Conservation (phyloP, 2,329 filamentous ascomycete species). For the Penicillium vulpinum region DNA sequence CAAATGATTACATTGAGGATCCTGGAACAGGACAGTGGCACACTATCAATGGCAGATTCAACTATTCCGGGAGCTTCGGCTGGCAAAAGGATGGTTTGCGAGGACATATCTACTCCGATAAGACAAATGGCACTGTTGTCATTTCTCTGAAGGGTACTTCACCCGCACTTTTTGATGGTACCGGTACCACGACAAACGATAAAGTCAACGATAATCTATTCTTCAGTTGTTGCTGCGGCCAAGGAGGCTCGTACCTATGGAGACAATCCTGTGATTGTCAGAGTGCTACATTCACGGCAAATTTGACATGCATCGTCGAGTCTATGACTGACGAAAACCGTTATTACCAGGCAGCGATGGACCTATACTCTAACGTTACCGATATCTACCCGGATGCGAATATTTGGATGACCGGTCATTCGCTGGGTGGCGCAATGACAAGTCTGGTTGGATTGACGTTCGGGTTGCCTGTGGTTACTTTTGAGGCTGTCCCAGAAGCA, state of each 20-base stretch:
- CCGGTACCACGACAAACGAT: conserved; percentile 94
- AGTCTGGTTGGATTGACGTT: conserved; percentile 90
- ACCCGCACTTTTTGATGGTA: conserved; percentile 90
- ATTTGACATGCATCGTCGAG: conserved; percentile 80
- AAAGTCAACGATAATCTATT: conserved; percentile 98
- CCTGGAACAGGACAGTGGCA: conserved; percentile 77
- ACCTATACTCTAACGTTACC: conserved; percentile 90
- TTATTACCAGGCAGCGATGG: conserved; percentile 85
- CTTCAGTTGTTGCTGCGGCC: conserved; percentile 95
- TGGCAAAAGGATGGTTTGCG: conserved; percentile 88
- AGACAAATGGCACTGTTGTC: conserved; percentile 80
- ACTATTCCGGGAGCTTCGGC: conserved; percentile 84
- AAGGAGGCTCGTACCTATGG: conserved; percentile 88
- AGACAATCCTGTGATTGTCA: conserved; percentile 92
- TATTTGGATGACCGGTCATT: conserved; percentile 90
- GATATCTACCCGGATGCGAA: conserved; percentile 80
- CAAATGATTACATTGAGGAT: conserved; percentile 80
- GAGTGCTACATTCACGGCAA: conserved; percentile 82
- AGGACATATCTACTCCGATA: conserved; percentile 88
- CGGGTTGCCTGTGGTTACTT: conserved; percentile 85
- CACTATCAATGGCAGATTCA: conserved; percentile 75
- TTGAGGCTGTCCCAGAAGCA: conserved; percentile 89
- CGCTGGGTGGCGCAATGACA: conserved; percentile 83
- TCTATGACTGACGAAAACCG: conserved; percentile 78
- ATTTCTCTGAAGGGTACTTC: conserved; percentile 92